Conservation (phyloP, 768 basidiomycete genomes). For the Megacollybia marginata region DNA sequence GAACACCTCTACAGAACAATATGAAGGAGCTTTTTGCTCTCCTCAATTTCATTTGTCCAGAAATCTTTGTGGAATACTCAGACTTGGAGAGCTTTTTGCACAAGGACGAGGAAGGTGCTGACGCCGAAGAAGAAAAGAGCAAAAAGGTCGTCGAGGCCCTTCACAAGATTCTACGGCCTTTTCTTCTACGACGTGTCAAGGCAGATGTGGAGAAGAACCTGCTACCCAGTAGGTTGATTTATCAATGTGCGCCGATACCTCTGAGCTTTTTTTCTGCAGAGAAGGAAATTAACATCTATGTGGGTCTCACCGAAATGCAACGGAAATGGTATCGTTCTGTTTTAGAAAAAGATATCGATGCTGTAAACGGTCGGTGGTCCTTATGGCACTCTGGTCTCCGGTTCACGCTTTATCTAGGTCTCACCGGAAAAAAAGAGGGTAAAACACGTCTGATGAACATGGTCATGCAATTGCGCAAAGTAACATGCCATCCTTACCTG, state of each 20-base stretch:
- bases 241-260: slow-evolving; percentile 1
- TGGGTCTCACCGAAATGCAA: slow-evolving; percentile 96
- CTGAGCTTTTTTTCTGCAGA: slow-evolving; percentile 40
- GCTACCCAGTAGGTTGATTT: slow-evolving; percentile 61
- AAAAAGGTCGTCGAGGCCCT: slow-evolving; percentile 94
- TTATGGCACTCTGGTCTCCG: background rate
- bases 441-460: slow-evolving; percentile 98
- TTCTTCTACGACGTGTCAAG: slow-evolving; percentile 91
- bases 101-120: slow-evolving; percentile 65
- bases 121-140: slow-evolving; percentile 75
- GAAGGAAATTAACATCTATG: slow-evolving; percentile 98
- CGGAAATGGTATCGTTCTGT: slow-evolving; percentile 96
- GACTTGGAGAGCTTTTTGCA: slow-evolving; percentile 94
- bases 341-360: slow-evolving; percentile 96
- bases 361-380: slow-evolving; percentile 72
- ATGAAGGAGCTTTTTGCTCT: slow-evolving; percentile 91
- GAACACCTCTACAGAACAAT: slow-evolving; percentile 95
- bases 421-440: slow-evolving; percentile 96
- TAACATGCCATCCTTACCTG: slow-evolving; percentile 86
- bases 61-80: slow-evolving; percentile 86
- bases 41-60: slow-evolving; percentile 94
- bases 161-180: slow-evolving; percentile 94
- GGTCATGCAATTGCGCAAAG: slow-evolving; percentile 96
- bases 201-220: slow-evolving; percentile 95
- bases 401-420: slow-evolving; percentile 34